phyloP scores from a whole-genome alignment of 2,329 filamentous ascomycete genomes.

The Aspergillus versicolor region DNA sequence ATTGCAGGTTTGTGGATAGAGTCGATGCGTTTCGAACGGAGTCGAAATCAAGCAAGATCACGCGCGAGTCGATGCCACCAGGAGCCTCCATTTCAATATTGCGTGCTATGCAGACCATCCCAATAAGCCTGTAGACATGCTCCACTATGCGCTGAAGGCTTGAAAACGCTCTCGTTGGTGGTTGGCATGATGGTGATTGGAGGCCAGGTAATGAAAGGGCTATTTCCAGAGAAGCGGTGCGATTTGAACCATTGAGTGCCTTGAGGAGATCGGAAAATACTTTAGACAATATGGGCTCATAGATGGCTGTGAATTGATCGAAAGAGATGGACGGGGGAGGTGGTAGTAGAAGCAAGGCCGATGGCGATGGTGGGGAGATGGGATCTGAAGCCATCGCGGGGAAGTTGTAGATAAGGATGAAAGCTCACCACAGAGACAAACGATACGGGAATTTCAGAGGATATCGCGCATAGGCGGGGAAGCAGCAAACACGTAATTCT shows the following conservation, averaged over 20 bases:
- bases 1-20: conserved; percentile 11
- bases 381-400: conserved; percentile 25
- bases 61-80: conserved; percentile 71
- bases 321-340: conserved; percentile 58
- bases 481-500: not conserved
- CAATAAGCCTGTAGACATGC: conserved; percentile 74
- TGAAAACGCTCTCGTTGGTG: conserved; percentile 61
- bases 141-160: conserved; percentile 73
- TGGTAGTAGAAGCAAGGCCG: conserved; percentile 60
- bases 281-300: conserved; percentile 58
- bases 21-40: conserved; percentile 27
- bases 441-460: not conserved
- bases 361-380: conserved; percentile 26
- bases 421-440: not conserved
- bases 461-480: not conserved
- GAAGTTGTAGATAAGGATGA: conserved; percentile 9
- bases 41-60: conserved; percentile 70
- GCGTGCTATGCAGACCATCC: conserved; percentile 66
- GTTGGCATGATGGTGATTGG: conserved; percentile 48
- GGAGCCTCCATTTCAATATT: conserved; percentile 63
- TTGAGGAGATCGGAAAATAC: conserved; percentile 53
- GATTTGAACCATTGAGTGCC: conserved; percentile 29
- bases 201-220: conserved; percentile 66
- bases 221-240: conserved; percentile 51
- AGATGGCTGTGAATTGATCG: conserved; percentile 57